A percentile compares a stretch with the other conserved stretches of the same genome.
These are phyloP conservation scores for Strobilomyces echinocephalus DNA, from an alignment of 768 basidiomycete species.

Conservation along the genomic window DNA sequence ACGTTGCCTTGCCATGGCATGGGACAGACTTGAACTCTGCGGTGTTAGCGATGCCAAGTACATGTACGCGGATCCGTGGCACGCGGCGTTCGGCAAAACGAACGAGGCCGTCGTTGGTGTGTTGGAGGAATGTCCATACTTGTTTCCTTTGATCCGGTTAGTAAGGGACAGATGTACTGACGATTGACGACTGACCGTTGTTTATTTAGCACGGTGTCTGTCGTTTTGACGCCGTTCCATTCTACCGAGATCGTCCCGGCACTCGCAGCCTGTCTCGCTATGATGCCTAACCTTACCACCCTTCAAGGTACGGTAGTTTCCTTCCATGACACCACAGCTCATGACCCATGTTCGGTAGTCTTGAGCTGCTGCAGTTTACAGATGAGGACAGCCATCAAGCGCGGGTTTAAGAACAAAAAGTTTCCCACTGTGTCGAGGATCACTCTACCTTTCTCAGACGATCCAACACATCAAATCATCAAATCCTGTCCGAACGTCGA, in stretches of 20 bases:
- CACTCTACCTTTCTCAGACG: too few relatives aligned
- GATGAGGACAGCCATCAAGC: conserved; percentile 2
- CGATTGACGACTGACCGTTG: not conserved
- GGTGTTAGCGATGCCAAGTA: too few relatives aligned
- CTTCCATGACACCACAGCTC: not conserved
- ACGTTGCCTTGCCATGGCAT: too few relatives aligned
- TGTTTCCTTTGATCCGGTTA: not conserved
- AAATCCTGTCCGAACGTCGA: not conserved
- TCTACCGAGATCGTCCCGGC: too few relatives aligned
- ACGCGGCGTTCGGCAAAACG: not conserved
- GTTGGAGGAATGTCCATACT: too few relatives aligned
- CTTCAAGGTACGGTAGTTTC: not conserved
- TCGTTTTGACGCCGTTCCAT: too few relatives aligned
- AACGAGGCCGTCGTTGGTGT: not conserved
- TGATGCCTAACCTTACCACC: too few relatives aligned
- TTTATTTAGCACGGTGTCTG: conserved; percentile 1
- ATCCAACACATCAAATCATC: not conserved
- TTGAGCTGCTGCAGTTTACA: not conserved
- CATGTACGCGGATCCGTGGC: too few relatives aligned
- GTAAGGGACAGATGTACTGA: not conserved
- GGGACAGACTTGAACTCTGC: too few relatives aligned
- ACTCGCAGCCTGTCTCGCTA: too few relatives aligned
- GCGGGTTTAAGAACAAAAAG: conserved; percentile 3
- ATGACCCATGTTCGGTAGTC: not conserved
- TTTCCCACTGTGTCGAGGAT: conserved; percentile 10